phyloP scores from a whole-genome alignment of 371 early-diverging fungal species.

The Apophysomyces sp. region DNA sequence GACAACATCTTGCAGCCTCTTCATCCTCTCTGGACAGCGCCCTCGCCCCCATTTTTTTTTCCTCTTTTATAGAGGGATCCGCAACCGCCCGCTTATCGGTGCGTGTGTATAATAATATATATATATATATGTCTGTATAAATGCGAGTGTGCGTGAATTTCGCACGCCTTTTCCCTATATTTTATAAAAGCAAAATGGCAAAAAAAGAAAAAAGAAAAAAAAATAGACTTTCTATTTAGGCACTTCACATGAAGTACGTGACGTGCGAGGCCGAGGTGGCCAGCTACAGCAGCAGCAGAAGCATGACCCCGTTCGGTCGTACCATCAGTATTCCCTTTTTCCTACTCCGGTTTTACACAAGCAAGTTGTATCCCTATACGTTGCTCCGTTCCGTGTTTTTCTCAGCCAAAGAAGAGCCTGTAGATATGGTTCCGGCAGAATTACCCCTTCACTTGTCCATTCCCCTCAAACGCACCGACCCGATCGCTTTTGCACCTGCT shows the following conservation, averaged over 20 bases:
- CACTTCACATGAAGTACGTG: slow-evolving; percentile 4
- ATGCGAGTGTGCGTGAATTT: no score
- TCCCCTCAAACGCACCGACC: slow-evolving; percentile 14
- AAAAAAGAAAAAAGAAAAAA: no score
- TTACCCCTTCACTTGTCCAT: slow-evolving; percentile 19
- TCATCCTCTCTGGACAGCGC: no score
- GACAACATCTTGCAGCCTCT: background rate
- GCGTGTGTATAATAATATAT: background rate
- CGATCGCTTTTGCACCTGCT: slow-evolving; percentile 25
- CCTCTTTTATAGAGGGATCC: background rate
- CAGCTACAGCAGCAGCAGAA: background rate
- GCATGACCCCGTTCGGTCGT: slow-evolving; percentile 1
- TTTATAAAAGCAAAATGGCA: background rate
- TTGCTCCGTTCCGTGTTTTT: slow-evolving; percentile 9
- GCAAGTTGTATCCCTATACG: slow-evolving; percentile 7
- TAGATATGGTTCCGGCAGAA: slow-evolving; percentile 4
- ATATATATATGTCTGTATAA: background rate
- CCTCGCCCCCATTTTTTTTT: no score
- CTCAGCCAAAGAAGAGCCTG: slow-evolving; percentile 3
- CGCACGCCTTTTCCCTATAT: background rate
- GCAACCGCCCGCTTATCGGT: background rate
- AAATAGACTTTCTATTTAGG: background rate
- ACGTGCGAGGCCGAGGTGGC: background rate
- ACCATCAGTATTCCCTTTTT: slow-evolving; percentile 1
- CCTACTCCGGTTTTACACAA: background rate